Percentiles rank a stretch among this genome's conserved stretches.
Evolutionary conservation across 495 filamentous ascomycete genomes (phyloP).

Genomic region (Aspergillus funiculosus): DNA sequence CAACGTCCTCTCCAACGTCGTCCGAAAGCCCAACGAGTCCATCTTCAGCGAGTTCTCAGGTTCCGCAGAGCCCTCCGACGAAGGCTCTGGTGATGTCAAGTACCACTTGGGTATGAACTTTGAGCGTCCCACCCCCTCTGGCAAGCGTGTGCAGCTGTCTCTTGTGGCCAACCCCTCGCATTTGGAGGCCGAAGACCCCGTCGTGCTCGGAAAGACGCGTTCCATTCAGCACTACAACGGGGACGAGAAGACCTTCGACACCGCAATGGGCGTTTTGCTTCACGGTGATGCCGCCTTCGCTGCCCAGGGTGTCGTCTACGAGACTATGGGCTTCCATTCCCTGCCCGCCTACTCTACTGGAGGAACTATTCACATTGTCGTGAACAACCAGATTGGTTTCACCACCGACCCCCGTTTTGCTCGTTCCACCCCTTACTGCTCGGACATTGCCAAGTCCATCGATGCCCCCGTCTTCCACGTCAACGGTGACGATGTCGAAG

Average conservation of each 20-base stretch:
- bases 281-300: conserved; percentile 98
- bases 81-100: conserved; percentile 97
- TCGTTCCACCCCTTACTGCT: conserved; percentile 97
- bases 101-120: conserved; percentile 99
- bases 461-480: conserved; percentile 99
- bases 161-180: conserved; percentile 98
- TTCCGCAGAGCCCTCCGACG: conserved; percentile 79
- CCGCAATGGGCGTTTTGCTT: conserved; percentile 90
- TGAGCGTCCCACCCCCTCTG: conserved; percentile 94
- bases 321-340: conserved; percentile 95
- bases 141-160: conserved; percentile 96
- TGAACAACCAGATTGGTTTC: conserved; percentile 99
- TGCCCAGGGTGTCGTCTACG: conserved; percentile 93
- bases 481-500: conserved; percentile 96
- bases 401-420: conserved; percentile 98
- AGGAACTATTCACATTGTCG: conserved; percentile 92
- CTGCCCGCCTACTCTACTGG: conserved; percentile 94
- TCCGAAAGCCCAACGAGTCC: conserved; percentile 97
- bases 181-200: conserved; percentile 96
- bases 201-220: conserved; percentile 93
- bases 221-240: conserved; percentile 99
- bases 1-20: conserved; percentile 96
- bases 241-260: conserved; percentile 78
- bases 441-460: conserved; percentile 97
- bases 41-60: conserved; percentile 98